Evolutionary conservation across 306 rosid genomes (phyloP).

Genomic region (Alnus glutinosa): DNA sequence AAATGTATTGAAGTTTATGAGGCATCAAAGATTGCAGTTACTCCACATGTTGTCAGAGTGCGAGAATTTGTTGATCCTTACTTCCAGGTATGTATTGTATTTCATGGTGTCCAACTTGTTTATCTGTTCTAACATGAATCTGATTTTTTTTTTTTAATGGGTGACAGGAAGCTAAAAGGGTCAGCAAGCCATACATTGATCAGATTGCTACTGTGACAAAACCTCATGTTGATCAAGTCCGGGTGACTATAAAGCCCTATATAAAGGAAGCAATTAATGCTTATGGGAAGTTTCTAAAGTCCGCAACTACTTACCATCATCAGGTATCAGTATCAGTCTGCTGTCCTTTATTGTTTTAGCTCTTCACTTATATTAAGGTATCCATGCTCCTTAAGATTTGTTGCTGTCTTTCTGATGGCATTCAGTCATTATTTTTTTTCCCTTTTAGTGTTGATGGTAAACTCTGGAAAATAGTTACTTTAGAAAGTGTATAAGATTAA

Average conservation of each 20-base stretch:
- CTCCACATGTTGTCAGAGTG: conserved; percentile 69
- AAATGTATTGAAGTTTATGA: conserved; percentile 64
- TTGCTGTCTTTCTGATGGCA: not conserved
- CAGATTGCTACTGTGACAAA: conserved; percentile 72
- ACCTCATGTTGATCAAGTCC: conserved; percentile 80
- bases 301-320: conserved; percentile 75
- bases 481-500: not conserved
- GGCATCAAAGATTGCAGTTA: conserved; percentile 59
- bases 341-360: not conserved
- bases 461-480: not conserved
- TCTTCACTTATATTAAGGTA: not conserved
- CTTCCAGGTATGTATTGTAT: conserved; percentile 58
- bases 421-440: not conserved
- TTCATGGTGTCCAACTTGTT: not conserved
- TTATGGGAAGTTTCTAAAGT: conserved; percentile 74
- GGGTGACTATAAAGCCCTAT: conserved; percentile 71
- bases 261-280: conserved; percentile 55
- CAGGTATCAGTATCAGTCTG: conserved; percentile 53
- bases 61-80: conserved; percentile 73
- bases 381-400: not conserved
- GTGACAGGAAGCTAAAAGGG: conserved; percentile 75
- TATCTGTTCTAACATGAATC: conserved; percentile 24
- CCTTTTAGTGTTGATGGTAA: too few species aligned
- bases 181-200: conserved; percentile 88
- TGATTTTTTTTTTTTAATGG: conserved; percentile 24